Percentiles rank a stretch among this genome's conserved stretches.
phyloP scores from a whole-genome alignment of 2,329 filamentous ascomycete genomes.

The Orbilia ellipsospora region DNA sequence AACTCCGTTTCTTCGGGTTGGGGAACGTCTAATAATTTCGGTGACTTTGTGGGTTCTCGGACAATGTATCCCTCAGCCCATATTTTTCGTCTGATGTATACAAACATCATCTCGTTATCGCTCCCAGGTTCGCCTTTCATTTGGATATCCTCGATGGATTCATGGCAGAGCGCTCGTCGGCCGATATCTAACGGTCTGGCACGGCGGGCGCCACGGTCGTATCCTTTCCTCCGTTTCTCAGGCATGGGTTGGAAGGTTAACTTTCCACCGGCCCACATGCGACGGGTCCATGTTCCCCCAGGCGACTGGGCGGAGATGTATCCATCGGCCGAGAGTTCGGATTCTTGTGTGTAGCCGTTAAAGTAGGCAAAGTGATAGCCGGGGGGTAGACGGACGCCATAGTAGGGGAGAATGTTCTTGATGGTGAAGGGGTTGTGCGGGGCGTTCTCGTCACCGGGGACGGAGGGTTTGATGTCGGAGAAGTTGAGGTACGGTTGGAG shows the following conservation, averaged over 20 bases:
- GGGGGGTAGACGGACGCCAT: conserved; percentile 64
- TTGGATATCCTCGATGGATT: conserved; percentile 67
- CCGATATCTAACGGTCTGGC: conserved; percentile 60
- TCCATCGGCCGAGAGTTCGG: conserved; percentile 78
- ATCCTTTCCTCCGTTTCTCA: conserved; percentile 56
- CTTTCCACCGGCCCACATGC: conserved; percentile 89
- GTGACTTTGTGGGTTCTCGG: conserved; percentile 56
- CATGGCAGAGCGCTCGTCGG: conserved; percentile 63
- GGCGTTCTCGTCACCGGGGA: conserved; percentile 53
- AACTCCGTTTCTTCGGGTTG: conserved; percentile 61
- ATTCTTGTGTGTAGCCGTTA: conserved; percentile 73
- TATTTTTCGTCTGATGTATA: conserved; percentile 41
- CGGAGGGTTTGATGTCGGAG: conserved; percentile 24
- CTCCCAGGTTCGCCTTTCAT: conserved; percentile 59
- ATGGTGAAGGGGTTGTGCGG: conserved; percentile 58
- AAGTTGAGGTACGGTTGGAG: conserved; percentile 63
- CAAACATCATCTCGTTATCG: conserved; percentile 55
- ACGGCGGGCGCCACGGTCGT: conserved; percentile 64
- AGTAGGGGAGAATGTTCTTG: conserved; percentile 60
- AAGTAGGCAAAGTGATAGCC: conserved; percentile 91
- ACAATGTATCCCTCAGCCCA: conserved; percentile 57
- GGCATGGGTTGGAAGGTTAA: conserved; percentile 67
- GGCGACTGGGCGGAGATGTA: conserved; percentile 84
- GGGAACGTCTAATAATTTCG: conserved; percentile 56
- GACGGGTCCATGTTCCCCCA: conserved; percentile 75